Evolutionary conservation across 192 early-diverging fungal genomes (phyloP), one percentile per base, ranked within the genome.

Genomic region (Chytriomyces sp.): DNA sequence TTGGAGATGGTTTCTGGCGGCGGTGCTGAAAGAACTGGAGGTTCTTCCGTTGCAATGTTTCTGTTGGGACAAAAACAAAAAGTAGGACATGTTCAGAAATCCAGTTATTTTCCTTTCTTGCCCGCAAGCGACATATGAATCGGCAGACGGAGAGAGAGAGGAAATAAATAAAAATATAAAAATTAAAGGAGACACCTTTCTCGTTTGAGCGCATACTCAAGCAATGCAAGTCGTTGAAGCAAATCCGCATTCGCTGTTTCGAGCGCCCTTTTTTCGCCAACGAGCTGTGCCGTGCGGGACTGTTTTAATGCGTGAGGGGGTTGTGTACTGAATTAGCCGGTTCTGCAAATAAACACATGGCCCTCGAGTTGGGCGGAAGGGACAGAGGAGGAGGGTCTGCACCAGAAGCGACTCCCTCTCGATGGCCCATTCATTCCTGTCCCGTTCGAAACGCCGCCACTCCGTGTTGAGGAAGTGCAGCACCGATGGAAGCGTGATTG

Each of bases 351-450:
- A 2, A 35, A 35, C 28, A 35, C 28, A 35, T 35, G 28, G 28
- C 28, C 28, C 28, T 2, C 28, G 28, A 35, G 28, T 35, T 57
- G 11, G 53, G 20, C 53, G 20, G 3, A n/a, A n/a, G n/a, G n/a
- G n/a, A n/a, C n/a, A 3, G 2, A 3, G 13, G 3, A 3, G 53
- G 3, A 3, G 3, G 53, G 53, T 18, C 13, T 18, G 20, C 20
- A 57, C 53, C 53, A 18, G 11, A 11, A 57, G 53, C 20, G 53
- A 11, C 3, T 57, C 53, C 20, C 67, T 24, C 75, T 94, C 94
- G 73, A 95, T 91, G 24, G 91, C 90, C 93, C 94, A 95, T 73
- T 95, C 93, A 75, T 93, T 94, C 18, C 92, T 83, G 70, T 96
- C 94, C 61, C 91, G 85, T 76, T 96, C 94, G 76, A 89, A 94